These are phyloP conservation scores for Murraya paniculata DNA, from an alignment of 345 rosid species.

Conservation along the genomic window DNA sequence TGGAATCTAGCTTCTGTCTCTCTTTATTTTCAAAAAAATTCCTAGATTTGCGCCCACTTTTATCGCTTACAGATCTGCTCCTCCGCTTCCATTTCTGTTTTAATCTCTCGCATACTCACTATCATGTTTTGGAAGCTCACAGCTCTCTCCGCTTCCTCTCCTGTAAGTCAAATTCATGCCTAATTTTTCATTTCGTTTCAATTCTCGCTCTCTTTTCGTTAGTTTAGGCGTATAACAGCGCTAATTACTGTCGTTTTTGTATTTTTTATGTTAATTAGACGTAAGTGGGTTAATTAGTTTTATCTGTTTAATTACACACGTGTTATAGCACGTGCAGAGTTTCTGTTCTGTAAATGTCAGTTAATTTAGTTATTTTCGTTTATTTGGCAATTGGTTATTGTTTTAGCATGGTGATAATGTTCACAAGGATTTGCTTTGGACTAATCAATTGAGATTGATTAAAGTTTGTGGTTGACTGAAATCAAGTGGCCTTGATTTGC, in stretches of 20 bases:
- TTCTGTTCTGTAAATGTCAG: background rate
- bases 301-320: background rate
- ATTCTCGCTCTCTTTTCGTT: background rate
- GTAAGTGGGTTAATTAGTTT: background rate
- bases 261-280: background rate
- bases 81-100: conserved; percentile 20
- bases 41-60: conserved; percentile 37
- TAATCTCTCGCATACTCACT: conserved; percentile 2
- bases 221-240: background rate
- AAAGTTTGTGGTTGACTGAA: background rate
- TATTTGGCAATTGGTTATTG: background rate
- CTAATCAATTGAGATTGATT: background rate
- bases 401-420: background rate
- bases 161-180: conserved; percentile 55
- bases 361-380: background rate
- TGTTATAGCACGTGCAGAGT: background rate
- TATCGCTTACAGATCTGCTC: conserved; percentile 62
- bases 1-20: conserved; percentile 23
- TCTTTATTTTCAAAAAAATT: background rate
- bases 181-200: background rate
- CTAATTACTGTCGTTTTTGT: conserved; percentile 2
- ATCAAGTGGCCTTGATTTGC: background rate
- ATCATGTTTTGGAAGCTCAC: conserved; percentile 98
- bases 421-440: background rate
- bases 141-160: conserved; percentile 81